phyloP scores from a whole-genome alignment of 2,329 filamentous ascomycete genomes.

The Botrytis elliptica region DNA sequence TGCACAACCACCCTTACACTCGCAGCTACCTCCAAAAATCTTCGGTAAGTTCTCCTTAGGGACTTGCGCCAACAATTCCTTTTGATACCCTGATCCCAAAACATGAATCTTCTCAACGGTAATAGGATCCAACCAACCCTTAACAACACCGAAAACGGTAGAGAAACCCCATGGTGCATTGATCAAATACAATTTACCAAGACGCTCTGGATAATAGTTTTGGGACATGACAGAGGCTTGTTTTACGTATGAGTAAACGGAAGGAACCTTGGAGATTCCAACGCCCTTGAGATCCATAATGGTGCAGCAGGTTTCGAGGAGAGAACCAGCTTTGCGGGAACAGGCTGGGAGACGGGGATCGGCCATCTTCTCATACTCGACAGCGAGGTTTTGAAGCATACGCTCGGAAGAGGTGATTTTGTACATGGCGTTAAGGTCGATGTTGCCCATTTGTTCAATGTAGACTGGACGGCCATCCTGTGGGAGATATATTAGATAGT shows the following conservation, averaged over 20 bases:
- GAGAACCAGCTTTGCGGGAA: constrained; percentile 83
- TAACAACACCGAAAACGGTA: constrained; percentile 79
- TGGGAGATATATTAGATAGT: neutral
- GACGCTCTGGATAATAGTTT: constrained; percentile 98
- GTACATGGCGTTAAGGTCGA: constrained; percentile 85
- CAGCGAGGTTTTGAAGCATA: constrained; percentile 94
- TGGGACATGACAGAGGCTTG: constrained; percentile 87
- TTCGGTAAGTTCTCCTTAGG: constrained; percentile 87
- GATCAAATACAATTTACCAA: constrained; percentile 96
- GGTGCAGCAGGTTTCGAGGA: constrained; percentile 96
- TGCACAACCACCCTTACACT: constrained; percentile 78
- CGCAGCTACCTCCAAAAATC: constrained; percentile 79
- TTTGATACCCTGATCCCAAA: constrained; percentile 76
- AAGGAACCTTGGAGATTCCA: constrained; percentile 73
- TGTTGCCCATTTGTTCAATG: constrained; percentile 93
- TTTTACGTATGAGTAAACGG: constrained; percentile 85
- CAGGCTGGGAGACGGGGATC: constrained; percentile 93
- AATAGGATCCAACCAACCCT: constrained; percentile 93
- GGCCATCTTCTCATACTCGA: constrained; percentile 95
- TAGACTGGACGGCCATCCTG: constrained; percentile 96
- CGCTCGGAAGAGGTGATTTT: constrained; percentile 90
- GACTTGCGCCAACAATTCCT: constrained; percentile 80
- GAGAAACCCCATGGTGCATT: constrained; percentile 97
- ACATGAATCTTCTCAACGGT: constrained; percentile 96
- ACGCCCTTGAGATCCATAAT: constrained; percentile 98